Base-by-base conservation (phyloP, 768 basidiomycete genomes). In the Phanerodontia chrysosporium region DNA sequence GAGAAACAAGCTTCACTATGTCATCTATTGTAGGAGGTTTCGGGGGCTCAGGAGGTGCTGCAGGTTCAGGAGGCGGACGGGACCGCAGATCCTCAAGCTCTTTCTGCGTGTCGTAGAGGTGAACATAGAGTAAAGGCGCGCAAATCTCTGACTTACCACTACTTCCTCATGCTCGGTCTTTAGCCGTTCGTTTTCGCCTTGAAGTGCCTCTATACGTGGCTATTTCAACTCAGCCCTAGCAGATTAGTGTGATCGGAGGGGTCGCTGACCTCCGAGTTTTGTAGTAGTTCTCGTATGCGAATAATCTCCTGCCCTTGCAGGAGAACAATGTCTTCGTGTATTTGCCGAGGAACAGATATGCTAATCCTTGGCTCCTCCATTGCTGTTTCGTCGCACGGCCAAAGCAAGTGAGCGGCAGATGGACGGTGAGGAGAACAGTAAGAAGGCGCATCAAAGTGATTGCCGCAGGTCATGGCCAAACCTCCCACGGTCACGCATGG, bases 281-380 rank as follows among this genome's bases (percentile, higher is more conserved):
- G 28, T 28, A 51, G 49, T 18, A 51, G 30, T 7, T 30, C 49
- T n/a, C 49, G 49, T 21, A 51, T 51, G n/a, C 49, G 49, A 21
- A 51, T 51, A 22, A 51, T 51, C 29, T 51, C 49, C 49, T 51
- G 49, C n/a, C 49, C 49, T n/a, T 51, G 49, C 30, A 51, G 21
- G 29, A 51, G 28, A 12, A 51, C 49, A 16, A 51, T 51, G 32
- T 51, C 49, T 10, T 51, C 49, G 13, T 51, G 49, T 51, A 51
- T 51, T 3, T 28, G 28, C 30, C 49, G 30, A 13, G 49, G 49
- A 4, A 51, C 39, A 4, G 39, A 42, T 10, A 42, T 42, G 4
- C 10, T 18, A 12, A 42, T 42, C 39, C 18, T 42, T 18, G 8
- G 39, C 16, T 42, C 39, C 39, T 42, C 39, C 39, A 42, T 42